Evolutionary conservation across 2,329 filamentous ascomycete genomes (phyloP).

Genomic region (Seiridium unicorne): DNA sequence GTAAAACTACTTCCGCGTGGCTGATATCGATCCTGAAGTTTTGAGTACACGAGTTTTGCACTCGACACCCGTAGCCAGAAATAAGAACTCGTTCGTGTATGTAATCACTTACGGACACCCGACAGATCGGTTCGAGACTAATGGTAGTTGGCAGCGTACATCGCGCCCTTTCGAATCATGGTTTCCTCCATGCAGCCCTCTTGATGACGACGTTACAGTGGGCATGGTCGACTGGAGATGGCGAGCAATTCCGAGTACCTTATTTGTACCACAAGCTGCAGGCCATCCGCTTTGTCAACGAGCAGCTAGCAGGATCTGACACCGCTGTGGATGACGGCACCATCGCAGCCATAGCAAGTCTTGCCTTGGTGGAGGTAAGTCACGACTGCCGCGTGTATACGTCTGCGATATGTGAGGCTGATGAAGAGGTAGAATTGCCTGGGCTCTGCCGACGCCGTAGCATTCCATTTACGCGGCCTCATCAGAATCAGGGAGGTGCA

Average conservation of each 20-base stretch:
- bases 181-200: slow-evolving; percentile 43
- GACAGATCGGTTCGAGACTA: neutral
- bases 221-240: slow-evolving; percentile 44
- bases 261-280: slow-evolving; percentile 46
- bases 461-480: slow-evolving; percentile 39
- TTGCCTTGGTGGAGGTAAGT: slow-evolving; percentile 42
- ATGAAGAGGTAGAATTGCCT: slow-evolving; percentile 36
- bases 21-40: slow-evolving; percentile 26
- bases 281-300: slow-evolving; percentile 44
- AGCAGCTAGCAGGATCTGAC: slow-evolving; percentile 37
- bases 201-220: slow-evolving; percentile 44
- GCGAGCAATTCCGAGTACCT: slow-evolving; percentile 41
- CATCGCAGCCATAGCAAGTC: slow-evolving; percentile 41
- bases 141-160: slow-evolving; percentile 31
- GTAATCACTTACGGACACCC: slow-evolving; percentile 6
- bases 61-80: slow-evolving; percentile 35
- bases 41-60: slow-evolving; percentile 40
- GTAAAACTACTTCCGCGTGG: neutral
- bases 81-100: slow-evolving; percentile 31
- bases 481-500: slow-evolving; percentile 31
- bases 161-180: slow-evolving; percentile 40
- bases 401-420: neutral
- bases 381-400: neutral
- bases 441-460: slow-evolving; percentile 40
- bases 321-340: slow-evolving; percentile 38